Percentiles rank a stretch among this genome's conserved stretches.
Conservation (phyloP, 108 stramenopile genomes). For the Pseudonitzschia pungens region DNA sequence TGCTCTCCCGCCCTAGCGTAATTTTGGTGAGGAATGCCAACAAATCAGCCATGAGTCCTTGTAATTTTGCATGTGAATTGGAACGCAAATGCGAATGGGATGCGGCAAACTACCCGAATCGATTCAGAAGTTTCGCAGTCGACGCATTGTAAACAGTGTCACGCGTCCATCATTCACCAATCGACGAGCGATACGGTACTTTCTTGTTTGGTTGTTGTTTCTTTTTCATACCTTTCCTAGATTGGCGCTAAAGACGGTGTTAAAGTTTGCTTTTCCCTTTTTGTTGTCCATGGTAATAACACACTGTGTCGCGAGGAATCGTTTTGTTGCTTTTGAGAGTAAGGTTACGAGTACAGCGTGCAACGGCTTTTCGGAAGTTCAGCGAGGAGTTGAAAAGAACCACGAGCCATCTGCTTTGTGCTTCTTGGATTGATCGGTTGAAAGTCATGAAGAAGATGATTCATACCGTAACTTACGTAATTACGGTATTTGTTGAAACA, state of each 20-base stretch:
- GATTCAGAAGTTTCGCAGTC: not conserved
- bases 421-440: too few relatives aligned
- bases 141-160: not conserved
- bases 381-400: too few relatives aligned
- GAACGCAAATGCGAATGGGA: not conserved
- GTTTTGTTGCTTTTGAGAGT: too few relatives aligned
- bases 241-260: constrained; percentile 37
- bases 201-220: not conserved
- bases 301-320: too few relatives aligned
- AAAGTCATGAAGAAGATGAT: too few relatives aligned
- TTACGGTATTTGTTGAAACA: too few relatives aligned
- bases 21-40: constrained; percentile 6
- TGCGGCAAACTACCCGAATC: not conserved
- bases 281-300: constrained; percentile 32
- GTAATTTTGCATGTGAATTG: not conserved
- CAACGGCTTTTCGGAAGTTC: too few relatives aligned
- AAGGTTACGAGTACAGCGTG: too few relatives aligned
- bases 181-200: not conserved
- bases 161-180: not conserved
- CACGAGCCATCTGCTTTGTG: too few relatives aligned
- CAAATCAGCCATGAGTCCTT: not conserved
- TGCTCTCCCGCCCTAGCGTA: constrained; percentile 28
- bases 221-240: constrained; percentile 40
- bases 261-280: constrained; percentile 22
- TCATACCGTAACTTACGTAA: too few relatives aligned